Base-by-base conservation (phyloP, 2,329 filamentous ascomycete species). In the Myriosclerotinia curreyana region DNA sequence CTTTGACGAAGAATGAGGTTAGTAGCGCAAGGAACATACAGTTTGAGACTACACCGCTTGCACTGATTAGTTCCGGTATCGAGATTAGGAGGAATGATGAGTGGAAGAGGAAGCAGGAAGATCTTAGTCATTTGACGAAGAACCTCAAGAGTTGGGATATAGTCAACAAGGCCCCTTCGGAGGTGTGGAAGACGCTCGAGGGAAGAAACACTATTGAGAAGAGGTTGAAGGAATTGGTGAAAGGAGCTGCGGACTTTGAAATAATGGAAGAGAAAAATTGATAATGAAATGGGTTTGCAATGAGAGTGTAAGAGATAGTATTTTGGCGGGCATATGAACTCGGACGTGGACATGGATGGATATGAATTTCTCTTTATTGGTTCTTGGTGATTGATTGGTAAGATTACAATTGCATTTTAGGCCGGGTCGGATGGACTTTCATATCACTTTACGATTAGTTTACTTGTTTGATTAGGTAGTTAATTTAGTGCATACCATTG, bases 91-190 rank as follows among this genome's bases (percentile, higher is more conserved):
- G 77, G 56, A 87, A 90, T 74, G 78, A 80, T 54, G 82, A 85
- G 64, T 99, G 95, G 95, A 88, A 90, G 74, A 79, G 83, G 68
- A 92, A 92, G 75, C 95, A 99, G 79, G 82, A 90, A 70, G 93
- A 96, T 72, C 77, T 97, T 66, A 92, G 88, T 9, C 85, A 83
- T 65, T 79, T 98, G 69, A 97, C 94, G 0, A 82, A 88, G 60
- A 92, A 92, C 55, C 78, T 98, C 60, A 76, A 90, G 64, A 80
- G 83, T 48, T 99, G 94, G 93, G 92, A 96, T 75, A 84, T 96
- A 60, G 91, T 97, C 14, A 85, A 90, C 64, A 84, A 88, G 67
- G 92, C 93, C 3, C 90, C 92, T 6, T 91, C 96, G 75, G 84
- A 93, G 74, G 88, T 98, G 0, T 99, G 95, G 95, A 79, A 79